Percentiles rank a stretch among this genome's conserved stretches.
These are phyloP conservation scores for Rhodotorula taiwanensis DNA, from an alignment of 768 basidiomycete species.

Conservation along the genomic window DNA sequence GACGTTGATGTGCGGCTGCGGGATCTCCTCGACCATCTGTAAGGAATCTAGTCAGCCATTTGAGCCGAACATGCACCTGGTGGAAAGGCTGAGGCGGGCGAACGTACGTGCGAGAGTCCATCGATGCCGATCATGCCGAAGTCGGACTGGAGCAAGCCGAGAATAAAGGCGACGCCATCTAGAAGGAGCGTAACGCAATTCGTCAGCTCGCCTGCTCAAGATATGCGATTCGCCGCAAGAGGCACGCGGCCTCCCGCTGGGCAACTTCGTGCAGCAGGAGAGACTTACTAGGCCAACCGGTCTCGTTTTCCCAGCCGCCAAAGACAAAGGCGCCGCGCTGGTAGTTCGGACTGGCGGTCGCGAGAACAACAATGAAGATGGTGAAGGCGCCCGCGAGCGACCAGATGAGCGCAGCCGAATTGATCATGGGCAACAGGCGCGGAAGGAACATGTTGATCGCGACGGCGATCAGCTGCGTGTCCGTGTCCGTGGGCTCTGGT, in stretches of 20 bases:
- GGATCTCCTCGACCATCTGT: conserved; percentile 34
- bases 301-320: conserved; percentile 29
- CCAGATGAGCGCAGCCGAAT: conserved; percentile 33
- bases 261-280: neutral
- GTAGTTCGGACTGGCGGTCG: conserved; percentile 24
- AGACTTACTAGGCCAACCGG: conserved; percentile 35
- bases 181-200: neutral
- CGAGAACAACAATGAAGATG: conserved; percentile 26
- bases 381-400: conserved; percentile 20
- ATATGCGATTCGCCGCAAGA: no score
- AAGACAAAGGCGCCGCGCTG: conserved; percentile 39
- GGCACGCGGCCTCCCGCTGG: no score
- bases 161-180: conserved; percentile 29
- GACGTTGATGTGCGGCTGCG: conserved; percentile 33
- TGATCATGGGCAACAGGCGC: conserved; percentile 21
- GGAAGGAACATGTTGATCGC: conserved; percentile 30
- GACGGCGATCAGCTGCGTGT: conserved; percentile 17
- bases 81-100: neutral
- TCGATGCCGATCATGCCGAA: conserved; percentile 36
- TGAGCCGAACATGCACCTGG: neutral
- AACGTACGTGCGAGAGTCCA: conserved; percentile 18
- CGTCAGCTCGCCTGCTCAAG: no score
- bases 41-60: neutral
- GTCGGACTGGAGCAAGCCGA: conserved; percentile 35
- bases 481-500: neutral